phyloP scores from a whole-genome alignment of 2,329 filamentous ascomycete genomes.

The Xylaria sp. region DNA sequence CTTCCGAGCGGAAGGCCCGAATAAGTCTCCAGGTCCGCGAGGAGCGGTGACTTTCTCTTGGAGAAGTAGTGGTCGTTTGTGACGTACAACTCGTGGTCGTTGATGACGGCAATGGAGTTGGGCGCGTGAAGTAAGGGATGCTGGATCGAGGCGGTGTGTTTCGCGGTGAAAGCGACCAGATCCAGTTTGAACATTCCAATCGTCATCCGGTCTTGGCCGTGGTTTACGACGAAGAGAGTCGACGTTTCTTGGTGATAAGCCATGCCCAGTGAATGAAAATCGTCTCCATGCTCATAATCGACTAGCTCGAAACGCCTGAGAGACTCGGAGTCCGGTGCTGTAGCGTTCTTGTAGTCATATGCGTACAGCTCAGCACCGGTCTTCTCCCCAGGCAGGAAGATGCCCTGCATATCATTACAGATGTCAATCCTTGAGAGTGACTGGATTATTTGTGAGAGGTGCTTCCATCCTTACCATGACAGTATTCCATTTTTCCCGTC shows the following conservation, averaged over 20 bases:
- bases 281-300: constrained; percentile 28
- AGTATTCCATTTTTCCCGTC: constrained; percentile 45
- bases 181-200: constrained; percentile 47
- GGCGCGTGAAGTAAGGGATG: constrained; percentile 44
- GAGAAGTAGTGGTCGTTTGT: constrained; percentile 46
- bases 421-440: background rate
- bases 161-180: constrained; percentile 36
- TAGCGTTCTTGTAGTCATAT: constrained; percentile 40
- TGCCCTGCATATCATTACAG: constrained; percentile 26
- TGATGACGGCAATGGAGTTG: constrained; percentile 43
- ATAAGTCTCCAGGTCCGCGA: constrained; percentile 41
- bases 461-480: constrained; percentile 42
- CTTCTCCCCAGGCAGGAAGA: constrained; percentile 34
- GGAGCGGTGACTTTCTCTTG: constrained; percentile 23
- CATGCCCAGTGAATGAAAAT: constrained; percentile 46
- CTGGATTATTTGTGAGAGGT: background rate
- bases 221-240: constrained; percentile 43
- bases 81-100: constrained; percentile 42
- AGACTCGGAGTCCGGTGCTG: constrained; percentile 23
- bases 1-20: constrained; percentile 37
- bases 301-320: constrained; percentile 31
- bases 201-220: constrained; percentile 39
- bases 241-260: constrained; percentile 41
- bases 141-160: constrained; percentile 40
- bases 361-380: constrained; percentile 39